Percentiles rank a stretch among this genome's conserved stretches.
Conservation (phyloP, 2,329 filamentous ascomycete genomes). For the Fusarium dimerum region DNA sequence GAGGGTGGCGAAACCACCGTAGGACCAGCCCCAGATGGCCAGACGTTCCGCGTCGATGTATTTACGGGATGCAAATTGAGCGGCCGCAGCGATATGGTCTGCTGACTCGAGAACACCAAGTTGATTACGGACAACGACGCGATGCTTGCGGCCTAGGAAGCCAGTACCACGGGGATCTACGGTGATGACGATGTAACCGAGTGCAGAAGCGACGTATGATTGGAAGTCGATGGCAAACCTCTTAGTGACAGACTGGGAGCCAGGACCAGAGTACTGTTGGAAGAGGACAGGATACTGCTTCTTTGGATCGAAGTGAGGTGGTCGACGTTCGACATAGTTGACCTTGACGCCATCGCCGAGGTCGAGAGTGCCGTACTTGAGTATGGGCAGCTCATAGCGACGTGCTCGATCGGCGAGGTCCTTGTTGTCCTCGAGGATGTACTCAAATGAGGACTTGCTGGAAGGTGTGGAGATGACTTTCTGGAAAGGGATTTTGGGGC, state of each 20-base stretch:
- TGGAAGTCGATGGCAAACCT: constrained; percentile 86
- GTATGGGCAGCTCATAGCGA: constrained; percentile 77
- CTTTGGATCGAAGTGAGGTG: constrained; percentile 80
- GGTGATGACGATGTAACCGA: constrained; percentile 93
- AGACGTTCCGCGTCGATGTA: constrained; percentile 84
- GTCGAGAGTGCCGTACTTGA: constrained; percentile 82
- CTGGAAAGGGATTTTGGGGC: constrained; percentile 87
- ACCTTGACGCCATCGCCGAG: constrained; percentile 72
- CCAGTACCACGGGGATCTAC: constrained; percentile 94
- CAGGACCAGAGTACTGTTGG: constrained; percentile 90
- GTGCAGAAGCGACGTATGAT: constrained; percentile 77
- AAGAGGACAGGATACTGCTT: constrained; percentile 94
- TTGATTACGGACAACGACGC: constrained; percentile 79
- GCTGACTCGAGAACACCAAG: constrained; percentile 82
- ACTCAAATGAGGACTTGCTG: constrained; percentile 63
- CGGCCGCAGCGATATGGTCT: constrained; percentile 89
- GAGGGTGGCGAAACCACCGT: constrained; percentile 90
- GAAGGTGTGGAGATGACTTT: constrained; percentile 83
- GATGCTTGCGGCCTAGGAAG: constrained; percentile 80
- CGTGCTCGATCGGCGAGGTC: constrained; percentile 68
- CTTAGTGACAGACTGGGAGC: constrained; percentile 85
- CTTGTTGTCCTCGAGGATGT: constrained; percentile 77
- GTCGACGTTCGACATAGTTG: constrained; percentile 79
- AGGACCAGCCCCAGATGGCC: constrained; percentile 98
- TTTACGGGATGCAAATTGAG: constrained; percentile 75